Base-by-base conservation (phyloP, 768 basidiomycete species). In the Lactarius indigo region DNA sequence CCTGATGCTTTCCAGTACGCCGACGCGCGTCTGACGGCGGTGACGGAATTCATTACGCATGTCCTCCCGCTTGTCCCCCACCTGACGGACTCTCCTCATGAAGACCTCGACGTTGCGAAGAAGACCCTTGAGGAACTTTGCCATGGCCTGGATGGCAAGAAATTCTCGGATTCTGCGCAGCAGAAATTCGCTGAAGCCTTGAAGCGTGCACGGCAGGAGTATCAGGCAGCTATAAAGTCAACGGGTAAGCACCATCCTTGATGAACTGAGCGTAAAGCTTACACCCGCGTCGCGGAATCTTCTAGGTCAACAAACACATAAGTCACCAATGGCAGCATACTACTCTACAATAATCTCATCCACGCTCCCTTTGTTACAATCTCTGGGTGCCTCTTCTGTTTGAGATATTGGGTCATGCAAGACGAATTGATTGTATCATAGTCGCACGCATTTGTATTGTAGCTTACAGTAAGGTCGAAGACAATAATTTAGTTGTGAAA, bases 51-150 rank as follows among this genome's bases (percentile, higher is more conserved):
- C 42, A 59, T 50, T n/a, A 30, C 50, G 20, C 30, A 15, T 5
- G n/a, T 60, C 17, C 62, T 68, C 12, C 15, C 6, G 6, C 41
- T 64, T 10, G 26, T 68, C 20, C 42, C 39, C 26, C 7, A 52
- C 6, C 31, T 59, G 28, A 30, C 13, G 31, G 18, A 56, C 3
- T 58, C 52, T 18, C 30, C 58, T 42, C 62, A 15, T 30, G 39
- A 47, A n/a, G 66, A 68, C 13, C 52, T 68, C 9, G 17, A 64
- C 8, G 63, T 37, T 9, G 30, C 28, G 15, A 64, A 47, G 28
- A 37, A 18, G 52, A 59, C 62, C 13, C 50, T 64, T 39, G 12
- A 23, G 1, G 52, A 59, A 2, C 62, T 68, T 47, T 64, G 66
- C 33, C 47, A 9, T 37, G 63, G 52, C 10, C 41, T 68, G 33